Base-by-base conservation (phyloP, 192 early-diverging fungal genomes). In the Coemansia sp. region DNA sequence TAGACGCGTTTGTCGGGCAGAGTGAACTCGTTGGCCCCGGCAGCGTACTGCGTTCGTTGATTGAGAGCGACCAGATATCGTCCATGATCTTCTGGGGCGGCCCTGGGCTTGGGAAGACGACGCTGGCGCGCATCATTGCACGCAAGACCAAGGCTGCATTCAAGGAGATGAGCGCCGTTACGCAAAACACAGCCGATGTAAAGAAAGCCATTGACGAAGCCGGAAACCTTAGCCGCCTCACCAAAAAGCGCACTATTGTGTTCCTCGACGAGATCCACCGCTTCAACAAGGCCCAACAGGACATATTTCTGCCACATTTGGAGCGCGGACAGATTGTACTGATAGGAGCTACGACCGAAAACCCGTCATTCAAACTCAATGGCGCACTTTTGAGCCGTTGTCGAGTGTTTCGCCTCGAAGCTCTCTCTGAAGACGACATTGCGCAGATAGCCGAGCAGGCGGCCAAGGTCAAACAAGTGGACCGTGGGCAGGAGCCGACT, bases 211-310 rank as follows among this genome's bases (percentile, higher is more conserved):
- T 91, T 33, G 90, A 93, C 2, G 90, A 91, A 19, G 91, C 91
- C 4, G 85, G 84, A 33, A 87, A 86, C 35, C 73, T 87, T 14
- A 67, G 73, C 35, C 69, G 73, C 16, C 77, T 92, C 28, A 84
- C 87, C 0, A 85, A 86, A 4, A 87, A 80, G 63, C 82, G 86
- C 23, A 89, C 91, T 0, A 89, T 96, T 52, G 67, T 96, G 14
- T 95, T 96, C 77, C 60, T 96, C 28, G 95, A 96, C 75, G 95
- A 94, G 62, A 92, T 96, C 26, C 95, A 96, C 78, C 86, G 95
- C 21, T 96, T 96, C 73, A 95, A 88, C 23, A 94, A 94, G 74
- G 85, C 88, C 11, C 95, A 96, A 70, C 95, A 96, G 63, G 95
- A 96, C 66, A 71, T 94, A 3, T 92, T 96, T 62, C 75, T 96